A percentile compares a stretch with the other conserved stretches of the same genome.
Conservation (phyloP, 106 monocot genomes). For the Cymbidium sinense region DNA sequence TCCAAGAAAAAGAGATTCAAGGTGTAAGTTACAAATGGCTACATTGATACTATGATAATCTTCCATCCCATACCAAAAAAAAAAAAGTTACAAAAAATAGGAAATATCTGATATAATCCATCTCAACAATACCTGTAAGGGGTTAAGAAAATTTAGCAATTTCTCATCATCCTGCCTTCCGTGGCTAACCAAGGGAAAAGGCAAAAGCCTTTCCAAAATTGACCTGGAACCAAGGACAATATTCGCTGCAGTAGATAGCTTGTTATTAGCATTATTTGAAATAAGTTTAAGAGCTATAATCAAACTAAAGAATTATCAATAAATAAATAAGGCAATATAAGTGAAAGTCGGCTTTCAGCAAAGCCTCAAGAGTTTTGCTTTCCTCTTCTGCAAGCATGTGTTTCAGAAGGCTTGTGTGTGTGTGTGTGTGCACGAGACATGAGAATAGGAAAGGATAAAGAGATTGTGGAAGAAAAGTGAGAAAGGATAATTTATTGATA, state of each 20-base stretch:
- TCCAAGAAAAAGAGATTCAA: background rate
- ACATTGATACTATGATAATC: background rate
- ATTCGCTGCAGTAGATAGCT: constrained; percentile 32
- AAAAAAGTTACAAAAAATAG: background rate
- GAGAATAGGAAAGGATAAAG: background rate
- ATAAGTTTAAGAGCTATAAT: background rate
- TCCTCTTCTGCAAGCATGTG: background rate
- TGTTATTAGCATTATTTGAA: constrained; percentile 4
- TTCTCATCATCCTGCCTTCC: constrained; percentile 10
- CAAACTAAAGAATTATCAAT: background rate
- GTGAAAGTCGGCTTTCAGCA: background rate
- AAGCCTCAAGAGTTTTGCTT: background rate
- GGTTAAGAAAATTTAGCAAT: constrained; percentile 26
- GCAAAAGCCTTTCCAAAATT: constrained; percentile 31
- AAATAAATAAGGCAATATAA: background rate
- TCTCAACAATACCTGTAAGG: constrained; percentile 32
- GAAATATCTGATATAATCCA: background rate
- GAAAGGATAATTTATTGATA: background rate
- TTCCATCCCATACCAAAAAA: background rate
- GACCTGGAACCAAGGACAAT: constrained; percentile 32
- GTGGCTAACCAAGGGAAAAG: constrained; percentile 13
- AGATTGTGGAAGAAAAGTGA: background rate
- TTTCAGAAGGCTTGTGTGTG: no score
- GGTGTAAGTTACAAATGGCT: background rate
- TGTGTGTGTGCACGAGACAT: no score